These are phyloP conservation scores for Geoglossum cookeanum DNA, from an alignment of 2,329 filamentous ascomycete species.

Conservation along the genomic window DNA sequence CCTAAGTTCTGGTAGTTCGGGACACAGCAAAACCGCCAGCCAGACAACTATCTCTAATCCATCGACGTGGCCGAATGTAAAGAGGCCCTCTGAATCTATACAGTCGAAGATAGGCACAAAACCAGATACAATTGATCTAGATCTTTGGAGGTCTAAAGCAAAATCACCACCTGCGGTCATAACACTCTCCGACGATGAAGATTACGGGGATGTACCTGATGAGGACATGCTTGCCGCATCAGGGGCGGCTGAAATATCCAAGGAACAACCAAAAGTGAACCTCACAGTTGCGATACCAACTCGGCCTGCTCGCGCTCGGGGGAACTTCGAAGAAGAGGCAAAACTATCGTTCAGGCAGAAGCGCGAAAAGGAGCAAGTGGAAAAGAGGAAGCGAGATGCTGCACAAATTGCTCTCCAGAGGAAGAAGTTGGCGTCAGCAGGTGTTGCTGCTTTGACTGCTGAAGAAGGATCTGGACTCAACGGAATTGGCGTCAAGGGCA, in stretches of 20 bases:
- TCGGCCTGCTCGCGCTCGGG: constrained; percentile 9
- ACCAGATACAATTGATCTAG: constrained; percentile 16
- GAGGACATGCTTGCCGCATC: constrained; percentile 22
- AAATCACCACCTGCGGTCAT: constrained; percentile 16
- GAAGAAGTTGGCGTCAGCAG: constrained; percentile 29
- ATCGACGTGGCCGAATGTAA: background rate
- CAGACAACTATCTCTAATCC: background rate
- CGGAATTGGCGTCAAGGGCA: constrained; percentile 53
- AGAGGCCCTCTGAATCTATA: background rate
- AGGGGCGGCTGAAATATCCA: constrained; percentile 15
- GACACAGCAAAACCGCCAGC: background rate
- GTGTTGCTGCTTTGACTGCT: constrained; percentile 34
- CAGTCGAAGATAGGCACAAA: background rate
- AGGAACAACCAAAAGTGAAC: constrained; percentile 11
- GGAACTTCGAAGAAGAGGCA: constrained; percentile 21
- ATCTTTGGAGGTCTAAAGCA: constrained; percentile 16
- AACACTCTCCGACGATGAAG: constrained; percentile 14
- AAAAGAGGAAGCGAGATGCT: constrained; percentile 51
- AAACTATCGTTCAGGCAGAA: constrained; percentile 48
- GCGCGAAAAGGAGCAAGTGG: constrained; percentile 55
- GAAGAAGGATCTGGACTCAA: constrained; percentile 64
- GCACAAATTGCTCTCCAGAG: constrained; percentile 52
- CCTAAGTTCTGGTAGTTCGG: background rate
- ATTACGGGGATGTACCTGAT: constrained; percentile 21
- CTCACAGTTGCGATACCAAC: constrained; percentile 3